Base-by-base conservation (phyloP, 2,329 filamentous ascomycete genomes). In the Neospermospora avenae region DNA sequence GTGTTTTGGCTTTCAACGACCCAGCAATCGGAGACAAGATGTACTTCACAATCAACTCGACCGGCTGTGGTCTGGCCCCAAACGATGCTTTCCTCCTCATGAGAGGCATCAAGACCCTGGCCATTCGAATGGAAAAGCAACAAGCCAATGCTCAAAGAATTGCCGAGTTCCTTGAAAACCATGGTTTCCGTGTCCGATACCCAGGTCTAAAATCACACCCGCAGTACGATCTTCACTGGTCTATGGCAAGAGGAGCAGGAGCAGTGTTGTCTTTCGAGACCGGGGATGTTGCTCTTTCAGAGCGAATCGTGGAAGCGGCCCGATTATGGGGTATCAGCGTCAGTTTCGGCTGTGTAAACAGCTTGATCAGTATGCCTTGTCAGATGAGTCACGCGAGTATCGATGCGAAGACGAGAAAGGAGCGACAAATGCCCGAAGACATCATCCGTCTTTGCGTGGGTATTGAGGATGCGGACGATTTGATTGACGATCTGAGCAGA, bases 381-480 rank as follows among this genome's bases (percentile, higher is more conserved):
- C 92, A 93, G 71, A 99, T 99, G 96, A 98, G 93, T 77, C 95
- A 99, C 76, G 95, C 95, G 41, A 96, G 91, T 73, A 99, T 99
- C 71, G 95, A 98, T 73, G 90, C 92, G 61, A 96, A 96, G 79
- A 98, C 93, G 55, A 82, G 95, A 68, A 81, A 85, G 69, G 92
- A 96, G 77, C 84, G 93, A 65, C 88, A 93, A 66, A 89, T 99
- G 86, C 95, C 95, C 11, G 95, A 99, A 77, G 95, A 99, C 74
- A 89, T 99, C 62, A 98, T 99, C 70, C 84, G 95, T 58, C 77
- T 99, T 58, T 99, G 95, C 72, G 92, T 99, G 46, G 95, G 95
- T 48, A 99, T 99, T 70, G 95, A 99, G 75, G 95, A 99, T 75
- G 84, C 83, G 3, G 85, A 91, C 68, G 95, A 99, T 78, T 74